Conservation (phyloP, 2,329 filamentous ascomycete species). For the Paraconiothyrium brasiliense region DNA sequence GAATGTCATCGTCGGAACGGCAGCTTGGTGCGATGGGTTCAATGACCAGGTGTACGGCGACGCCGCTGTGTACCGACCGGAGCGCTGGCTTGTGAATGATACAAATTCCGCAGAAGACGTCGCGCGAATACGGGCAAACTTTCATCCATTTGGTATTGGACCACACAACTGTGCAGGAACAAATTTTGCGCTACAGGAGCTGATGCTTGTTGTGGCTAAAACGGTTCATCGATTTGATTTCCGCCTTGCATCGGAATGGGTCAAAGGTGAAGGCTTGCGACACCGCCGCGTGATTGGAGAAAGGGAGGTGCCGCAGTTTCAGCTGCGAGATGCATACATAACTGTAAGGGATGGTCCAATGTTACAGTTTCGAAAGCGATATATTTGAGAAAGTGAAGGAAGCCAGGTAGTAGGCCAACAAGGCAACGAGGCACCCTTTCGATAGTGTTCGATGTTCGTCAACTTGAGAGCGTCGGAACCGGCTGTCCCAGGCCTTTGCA, state of each 20-base stretch:
- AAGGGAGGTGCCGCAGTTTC: slow-evolving; percentile 4
- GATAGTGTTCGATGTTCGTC: no score
- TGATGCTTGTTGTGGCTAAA: slow-evolving; percentile 41
- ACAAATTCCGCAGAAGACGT: slow-evolving; percentile 9
- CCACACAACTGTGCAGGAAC: slow-evolving; percentile 31
- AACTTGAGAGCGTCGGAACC: no score
- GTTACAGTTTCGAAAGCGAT: slow-evolving; percentile 22
- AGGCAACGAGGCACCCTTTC: no score
- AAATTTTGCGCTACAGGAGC: slow-evolving; percentile 27
- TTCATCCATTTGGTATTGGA: slow-evolving; percentile 29
- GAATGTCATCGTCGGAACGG: slow-evolving; percentile 24
- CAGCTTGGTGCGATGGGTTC: slow-evolving; percentile 22
- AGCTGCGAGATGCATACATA: slow-evolving; percentile 21
- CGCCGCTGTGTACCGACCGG: slow-evolving; percentile 19
- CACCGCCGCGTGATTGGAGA: background rate
- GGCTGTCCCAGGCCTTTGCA: no score
- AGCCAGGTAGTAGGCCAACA: no score
- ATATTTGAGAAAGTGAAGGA: background rate
- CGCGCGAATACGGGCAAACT: slow-evolving; percentile 17
- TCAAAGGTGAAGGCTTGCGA: slow-evolving; percentile 1
- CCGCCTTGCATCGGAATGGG: slow-evolving; percentile 1
- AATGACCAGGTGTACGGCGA: slow-evolving; percentile 25
- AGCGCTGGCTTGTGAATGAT: slow-evolving; percentile 25
- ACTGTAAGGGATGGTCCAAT: slow-evolving; percentile 33
- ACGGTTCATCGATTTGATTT: slow-evolving; percentile 1